phyloP scores from a whole-genome alignment of 805 yeast genomes.

The Priceomyces carsonii region DNA sequence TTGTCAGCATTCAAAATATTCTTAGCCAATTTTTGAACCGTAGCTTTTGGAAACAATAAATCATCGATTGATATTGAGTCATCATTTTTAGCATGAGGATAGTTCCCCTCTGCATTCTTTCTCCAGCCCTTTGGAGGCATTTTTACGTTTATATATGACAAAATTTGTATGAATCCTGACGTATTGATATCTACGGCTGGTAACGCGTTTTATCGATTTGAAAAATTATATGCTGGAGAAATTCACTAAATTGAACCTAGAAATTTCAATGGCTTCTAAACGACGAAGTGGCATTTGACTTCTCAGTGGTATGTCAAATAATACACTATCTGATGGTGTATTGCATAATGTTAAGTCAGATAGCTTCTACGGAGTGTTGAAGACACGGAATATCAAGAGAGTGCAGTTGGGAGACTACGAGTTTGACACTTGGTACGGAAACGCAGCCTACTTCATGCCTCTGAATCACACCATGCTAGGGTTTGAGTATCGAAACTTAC shows the following conservation, averaged over 20 bases:
- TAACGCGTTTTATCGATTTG: too few relatives aligned
- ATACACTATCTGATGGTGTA: background rate
- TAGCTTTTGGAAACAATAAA: constrained; percentile 38
- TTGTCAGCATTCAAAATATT: constrained; percentile 20
- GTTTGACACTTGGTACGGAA: constrained; percentile 87
- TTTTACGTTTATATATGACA: too few relatives aligned
- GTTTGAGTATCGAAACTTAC: constrained; percentile 27
- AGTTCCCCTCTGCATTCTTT: constrained; percentile 63
- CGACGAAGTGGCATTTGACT: too few relatives aligned
- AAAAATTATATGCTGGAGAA: too few relatives aligned
- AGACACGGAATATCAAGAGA: constrained; percentile 59
- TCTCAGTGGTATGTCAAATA: constrained; percentile 1
- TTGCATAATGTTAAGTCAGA: constrained; percentile 20
- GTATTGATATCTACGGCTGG: too few relatives aligned
- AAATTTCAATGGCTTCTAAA: too few relatives aligned
- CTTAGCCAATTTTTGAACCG: constrained; percentile 40
- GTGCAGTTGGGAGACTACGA: constrained; percentile 69
- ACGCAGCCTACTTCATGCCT: constrained; percentile 65
- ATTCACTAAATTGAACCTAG: too few relatives aligned
- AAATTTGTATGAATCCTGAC: too few relatives aligned
- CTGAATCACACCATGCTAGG: constrained; percentile 45
- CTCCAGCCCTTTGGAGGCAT: constrained; percentile 95
- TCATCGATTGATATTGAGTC: constrained; percentile 52
- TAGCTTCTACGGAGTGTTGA: constrained; percentile 60
- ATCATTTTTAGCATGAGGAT: constrained; percentile 53